Percentiles rank a stretch among this genome's conserved stretches.
phyloP scores from a whole-genome alignment of 2,329 filamentous ascomycete species.

The Aspergillus carbonarius region DNA sequence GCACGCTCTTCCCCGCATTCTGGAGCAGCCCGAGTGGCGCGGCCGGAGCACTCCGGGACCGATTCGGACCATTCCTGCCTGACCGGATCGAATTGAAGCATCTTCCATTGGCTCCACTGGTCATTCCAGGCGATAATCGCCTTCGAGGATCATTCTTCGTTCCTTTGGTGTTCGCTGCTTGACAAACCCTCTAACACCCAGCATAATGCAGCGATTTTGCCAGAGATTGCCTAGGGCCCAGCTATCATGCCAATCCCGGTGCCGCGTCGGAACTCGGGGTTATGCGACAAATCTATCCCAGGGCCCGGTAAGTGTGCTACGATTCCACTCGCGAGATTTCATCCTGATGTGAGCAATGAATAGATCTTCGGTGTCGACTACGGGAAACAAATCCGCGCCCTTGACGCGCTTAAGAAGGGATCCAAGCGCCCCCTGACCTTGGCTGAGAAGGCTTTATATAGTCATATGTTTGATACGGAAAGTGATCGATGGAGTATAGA shows the following conservation, averaged over 20 bases:
- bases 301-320: background rate
- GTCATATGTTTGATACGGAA: conserved; percentile 32
- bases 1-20: background rate
- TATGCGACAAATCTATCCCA: background rate
- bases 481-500: conserved; percentile 20
- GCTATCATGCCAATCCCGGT: background rate
- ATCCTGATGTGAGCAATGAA: background rate
- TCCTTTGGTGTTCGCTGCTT: background rate
- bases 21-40: background rate
- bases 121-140: background rate
- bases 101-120: too few relatives aligned
- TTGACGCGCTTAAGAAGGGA: conserved; percentile 8
- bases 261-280: background rate
- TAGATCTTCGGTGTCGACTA: conserved; percentile 8
- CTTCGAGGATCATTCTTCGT: background rate
- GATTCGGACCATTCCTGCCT: background rate
- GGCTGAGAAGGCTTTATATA: conserved; percentile 44
- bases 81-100: background rate
- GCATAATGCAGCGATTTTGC: background rate
- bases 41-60: background rate
- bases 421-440: conserved; percentile 33
- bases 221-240: background rate
- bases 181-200: background rate
- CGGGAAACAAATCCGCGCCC: conserved; percentile 2
- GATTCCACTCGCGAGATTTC: background rate